Evolutionary conservation across 2,329 filamentous ascomycete genomes (phyloP).

Genomic region (Lasiodiplodia gonubiensis): DNA sequence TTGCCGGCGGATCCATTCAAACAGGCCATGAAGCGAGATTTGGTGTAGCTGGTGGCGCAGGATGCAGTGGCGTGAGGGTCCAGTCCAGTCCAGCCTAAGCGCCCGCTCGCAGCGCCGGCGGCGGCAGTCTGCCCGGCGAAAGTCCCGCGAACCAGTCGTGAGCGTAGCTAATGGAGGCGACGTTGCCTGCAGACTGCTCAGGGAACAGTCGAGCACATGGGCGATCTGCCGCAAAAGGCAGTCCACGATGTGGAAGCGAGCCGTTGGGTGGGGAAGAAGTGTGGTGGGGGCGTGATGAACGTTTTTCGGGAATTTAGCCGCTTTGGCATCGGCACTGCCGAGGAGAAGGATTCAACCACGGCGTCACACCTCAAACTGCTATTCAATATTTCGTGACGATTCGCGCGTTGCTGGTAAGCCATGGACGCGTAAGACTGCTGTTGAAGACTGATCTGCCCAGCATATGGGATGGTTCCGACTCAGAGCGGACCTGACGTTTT

Average conservation of each 20-base stretch:
- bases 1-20: background rate
- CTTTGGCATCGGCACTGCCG: background rate
- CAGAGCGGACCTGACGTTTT: too few species aligned
- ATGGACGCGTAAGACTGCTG: too few species aligned
- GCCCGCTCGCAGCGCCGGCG: slow-evolving; percentile 5
- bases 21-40: background rate
- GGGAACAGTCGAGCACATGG: background rate
- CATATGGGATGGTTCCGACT: too few species aligned
- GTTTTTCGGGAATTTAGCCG: slow-evolving; percentile 5
- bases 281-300: too few species aligned
- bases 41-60: background rate
- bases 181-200: background rate
- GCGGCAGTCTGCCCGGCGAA: background rate
- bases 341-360: background rate
- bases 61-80: slow-evolving; percentile 12
- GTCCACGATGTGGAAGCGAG: slow-evolving; percentile 2
- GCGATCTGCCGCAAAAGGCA: background rate
- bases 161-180: too few species aligned
- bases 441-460: background rate
- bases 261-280: background rate
- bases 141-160: background rate
- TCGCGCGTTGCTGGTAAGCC: background rate
- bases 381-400: background rate
- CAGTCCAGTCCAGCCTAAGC: slow-evolving; percentile 12
- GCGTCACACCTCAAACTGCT: background rate